Conservation (phyloP, 2,329 filamentous ascomycete species). For the Sphaceloma murrayae region DNA sequence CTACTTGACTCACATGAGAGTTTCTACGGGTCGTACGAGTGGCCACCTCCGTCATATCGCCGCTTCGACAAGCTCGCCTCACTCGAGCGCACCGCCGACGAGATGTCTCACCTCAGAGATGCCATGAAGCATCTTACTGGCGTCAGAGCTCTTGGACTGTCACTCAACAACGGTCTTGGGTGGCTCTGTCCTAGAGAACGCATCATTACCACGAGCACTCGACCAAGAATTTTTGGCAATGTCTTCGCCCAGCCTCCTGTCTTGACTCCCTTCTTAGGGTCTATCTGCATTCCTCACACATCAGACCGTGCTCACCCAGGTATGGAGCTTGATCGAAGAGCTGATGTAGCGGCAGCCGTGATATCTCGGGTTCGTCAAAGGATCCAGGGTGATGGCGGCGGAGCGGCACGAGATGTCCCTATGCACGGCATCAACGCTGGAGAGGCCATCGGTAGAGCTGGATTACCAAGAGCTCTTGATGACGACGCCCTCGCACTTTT, state of each 20-base stretch:
- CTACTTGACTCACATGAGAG: conserved; percentile 45
- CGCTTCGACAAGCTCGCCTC: conserved; percentile 51
- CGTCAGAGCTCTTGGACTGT: conserved; percentile 56
- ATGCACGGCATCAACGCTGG: no score
- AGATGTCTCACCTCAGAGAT: conserved; percentile 50
- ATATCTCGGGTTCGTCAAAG: no score
- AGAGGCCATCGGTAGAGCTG: no score
- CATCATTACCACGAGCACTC: conserved; percentile 48
- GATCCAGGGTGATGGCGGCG: no score
- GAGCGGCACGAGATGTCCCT: no score
- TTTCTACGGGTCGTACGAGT: conserved; percentile 57
- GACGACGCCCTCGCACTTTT: no score
- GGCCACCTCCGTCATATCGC: conserved; percentile 51
- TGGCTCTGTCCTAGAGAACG: conserved; percentile 40
- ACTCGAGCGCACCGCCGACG: conserved; percentile 55
- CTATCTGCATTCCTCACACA: no score
- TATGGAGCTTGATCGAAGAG: no score
- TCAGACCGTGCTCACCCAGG: no score
- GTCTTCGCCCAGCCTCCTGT: not conserved
- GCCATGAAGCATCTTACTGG: conserved; percentile 49
- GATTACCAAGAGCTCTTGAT: no score
- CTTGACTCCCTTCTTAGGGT: no score
- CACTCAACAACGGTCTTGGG: conserved; percentile 57
- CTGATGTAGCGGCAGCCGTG: no score
- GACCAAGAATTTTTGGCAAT: conserved; percentile 39